Base-by-base conservation (phyloP, 73 alveolate species). In the Paramecium sonneborni region DNA sequence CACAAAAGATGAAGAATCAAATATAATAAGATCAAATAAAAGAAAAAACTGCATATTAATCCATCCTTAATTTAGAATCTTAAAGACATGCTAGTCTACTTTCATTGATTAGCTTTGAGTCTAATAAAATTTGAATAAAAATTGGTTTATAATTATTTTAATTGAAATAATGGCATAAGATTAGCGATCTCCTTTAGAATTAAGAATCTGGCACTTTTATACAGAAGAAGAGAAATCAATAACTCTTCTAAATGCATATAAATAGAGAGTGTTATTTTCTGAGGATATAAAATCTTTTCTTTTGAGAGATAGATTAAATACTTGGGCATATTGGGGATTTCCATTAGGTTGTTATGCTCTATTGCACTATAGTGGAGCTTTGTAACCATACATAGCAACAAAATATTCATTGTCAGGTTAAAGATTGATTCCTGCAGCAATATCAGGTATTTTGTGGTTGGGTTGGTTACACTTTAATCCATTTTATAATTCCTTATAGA, bases 161-260 rank as follows among this genome's bases (percentile, higher is more conserved):
- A 62, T 12, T 62, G 1, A 62, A 28, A 72, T 12, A n/a, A 70
- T 70, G 86, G 86, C 86, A 6, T 35, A 28, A 32, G 82, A 58
- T n/a, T n/a, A n/a, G n/a, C n/a, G n/a, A n/a, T n/a, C n/a, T 11
- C 89, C 89, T 23, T 76, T 28, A 7, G 89, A 76, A 15, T 38
- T 76, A 18, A 76, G 89, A 12, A 76, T 76, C 28, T 88, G 93
- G 93, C 74, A 69, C 56, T 62, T 69, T 34, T 88, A 82, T 58
- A 88, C 93, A 5, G 90, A 62, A n/a, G 93, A 88, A 88, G 93
- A 88, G 57, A 88, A 82, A 88, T 88, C 93, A 35, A 55, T 69
- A 9, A 82, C 93, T 21, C 69, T 88, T 34, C 37, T 39, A 24
- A 88, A 38, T 68, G 93, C 93, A 6, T 88, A 69, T 57, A 26